Percentiles rank a stretch among this genome's conserved stretches.
These are phyloP conservation scores for Colletotrichum tanaceti DNA, from an alignment of 2,329 filamentous ascomycete genomes.

Conservation along the genomic window DNA sequence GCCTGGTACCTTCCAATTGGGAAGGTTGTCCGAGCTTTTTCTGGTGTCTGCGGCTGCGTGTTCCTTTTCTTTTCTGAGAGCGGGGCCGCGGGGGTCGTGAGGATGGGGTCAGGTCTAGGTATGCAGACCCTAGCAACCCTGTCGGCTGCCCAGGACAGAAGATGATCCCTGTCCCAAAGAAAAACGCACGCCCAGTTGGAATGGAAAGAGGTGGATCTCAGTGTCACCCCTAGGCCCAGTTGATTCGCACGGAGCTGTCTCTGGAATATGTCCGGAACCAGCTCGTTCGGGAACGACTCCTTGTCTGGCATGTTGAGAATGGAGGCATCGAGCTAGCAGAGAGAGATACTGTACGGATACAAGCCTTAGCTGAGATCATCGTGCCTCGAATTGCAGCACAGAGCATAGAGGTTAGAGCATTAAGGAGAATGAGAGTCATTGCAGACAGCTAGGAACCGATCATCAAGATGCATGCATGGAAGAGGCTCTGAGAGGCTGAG, in stretches of 20 bases:
- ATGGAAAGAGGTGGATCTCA: constrained; percentile 2
- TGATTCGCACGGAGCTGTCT: constrained; percentile 37
- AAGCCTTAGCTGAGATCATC: constrained; percentile 32
- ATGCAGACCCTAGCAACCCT: constrained; percentile 4
- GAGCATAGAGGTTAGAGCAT: constrained; percentile 10
- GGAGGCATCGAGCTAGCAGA: neutral
- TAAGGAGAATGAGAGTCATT: neutral
- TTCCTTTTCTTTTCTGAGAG: constrained; percentile 1
- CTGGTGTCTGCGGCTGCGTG: constrained; percentile 29
- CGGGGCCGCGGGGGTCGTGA: constrained; percentile 11
- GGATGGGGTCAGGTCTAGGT: neutral
- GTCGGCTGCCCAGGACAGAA: neutral
- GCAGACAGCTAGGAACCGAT: neutral
- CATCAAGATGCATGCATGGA: constrained; percentile 7
- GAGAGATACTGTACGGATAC: constrained; percentile 8
- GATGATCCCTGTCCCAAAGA: constrained; percentile 9
- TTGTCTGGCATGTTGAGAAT: constrained; percentile 1
- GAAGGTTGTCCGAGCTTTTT: constrained; percentile 41
- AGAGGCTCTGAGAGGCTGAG: constrained; percentile 1
- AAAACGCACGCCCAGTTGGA: constrained; percentile 10
- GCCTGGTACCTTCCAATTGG: constrained; percentile 38
- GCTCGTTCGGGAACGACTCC: constrained; percentile 14
- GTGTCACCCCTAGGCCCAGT: neutral
- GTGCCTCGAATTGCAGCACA: constrained; percentile 24
- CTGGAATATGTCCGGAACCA: constrained; percentile 33